phyloP scores from a whole-genome alignment of 2,329 filamentous ascomycete species.

The Chaetomiaceae sp. region DNA sequence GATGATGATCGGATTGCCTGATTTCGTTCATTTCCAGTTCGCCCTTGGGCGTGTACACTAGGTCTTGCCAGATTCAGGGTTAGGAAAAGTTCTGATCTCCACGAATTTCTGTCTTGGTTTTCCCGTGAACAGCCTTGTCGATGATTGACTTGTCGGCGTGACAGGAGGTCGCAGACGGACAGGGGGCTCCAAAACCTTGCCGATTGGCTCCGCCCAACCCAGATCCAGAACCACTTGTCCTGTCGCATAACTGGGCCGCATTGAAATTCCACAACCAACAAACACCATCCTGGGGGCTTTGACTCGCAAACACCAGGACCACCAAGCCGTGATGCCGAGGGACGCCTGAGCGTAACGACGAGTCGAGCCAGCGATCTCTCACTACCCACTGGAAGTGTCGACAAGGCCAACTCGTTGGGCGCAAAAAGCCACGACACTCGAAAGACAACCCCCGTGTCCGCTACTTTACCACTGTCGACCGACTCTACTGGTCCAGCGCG shows the following conservation, averaged over 20 bases:
- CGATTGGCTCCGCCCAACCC: too few relatives aligned
- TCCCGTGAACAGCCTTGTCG: background rate
- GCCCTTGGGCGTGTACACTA: slow-evolving; percentile 30
- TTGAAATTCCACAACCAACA: too few relatives aligned
- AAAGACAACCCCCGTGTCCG: background rate
- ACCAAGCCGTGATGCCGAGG: background rate
- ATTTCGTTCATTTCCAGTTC: slow-evolving; percentile 25
- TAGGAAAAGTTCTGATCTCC: slow-evolving; percentile 23
- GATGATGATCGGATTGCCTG: slow-evolving; percentile 4
- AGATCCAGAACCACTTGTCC: too few relatives aligned
- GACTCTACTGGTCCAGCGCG: background rate
- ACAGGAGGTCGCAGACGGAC: too few relatives aligned
- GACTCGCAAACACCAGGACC: too few relatives aligned
- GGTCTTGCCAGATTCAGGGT: slow-evolving; percentile 20
- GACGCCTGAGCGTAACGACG: background rate
- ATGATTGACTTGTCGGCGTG: background rate
- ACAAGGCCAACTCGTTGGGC: background rate
- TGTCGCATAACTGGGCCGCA: too few relatives aligned
- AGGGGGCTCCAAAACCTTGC: too few relatives aligned
- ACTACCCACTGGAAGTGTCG: background rate
- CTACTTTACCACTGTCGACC: too few relatives aligned
- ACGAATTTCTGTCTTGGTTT: background rate
- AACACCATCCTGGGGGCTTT: too few relatives aligned
- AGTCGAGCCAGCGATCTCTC: background rate
- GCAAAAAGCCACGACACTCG: slow-evolving; percentile 9